Conservation (phyloP, 352 stramenopile species). For the Thalassiosira hispida region DNA sequence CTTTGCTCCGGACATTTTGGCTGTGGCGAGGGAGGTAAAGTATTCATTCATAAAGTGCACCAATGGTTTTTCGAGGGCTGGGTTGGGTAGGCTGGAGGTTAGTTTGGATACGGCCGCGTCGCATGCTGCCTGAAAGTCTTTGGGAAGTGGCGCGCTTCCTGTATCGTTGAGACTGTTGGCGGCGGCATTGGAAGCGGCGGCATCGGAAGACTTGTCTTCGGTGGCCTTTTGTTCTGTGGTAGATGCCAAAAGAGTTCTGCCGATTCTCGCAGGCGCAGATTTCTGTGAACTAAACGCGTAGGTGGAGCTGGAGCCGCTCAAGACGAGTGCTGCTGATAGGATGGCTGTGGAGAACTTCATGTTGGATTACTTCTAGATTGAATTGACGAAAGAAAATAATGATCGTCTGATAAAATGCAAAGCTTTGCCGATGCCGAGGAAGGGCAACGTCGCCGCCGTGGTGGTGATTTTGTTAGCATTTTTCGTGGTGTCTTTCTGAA, state of each 20-base stretch:
- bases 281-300: conserved; percentile 1
- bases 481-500: too few relatives aligned
- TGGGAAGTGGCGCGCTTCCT: background rate
- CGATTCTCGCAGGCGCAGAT: too few relatives aligned
- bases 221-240: conserved; percentile 22
- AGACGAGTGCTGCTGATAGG: conserved; percentile 20
- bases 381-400: too few relatives aligned
- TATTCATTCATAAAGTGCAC: conserved; percentile 81
- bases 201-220: background rate
- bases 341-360: conserved; percentile 39
- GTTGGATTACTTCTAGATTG: background rate
- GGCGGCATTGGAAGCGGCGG: background rate
- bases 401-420: too few relatives aligned
- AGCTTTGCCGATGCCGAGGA: too few relatives aligned
- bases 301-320: conserved; percentile 11
- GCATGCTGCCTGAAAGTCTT: conserved; percentile 23
- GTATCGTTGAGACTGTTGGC: background rate
- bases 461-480: too few relatives aligned
- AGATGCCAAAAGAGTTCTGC: conserved; percentile 28
- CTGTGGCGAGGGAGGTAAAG: conserved; percentile 44
- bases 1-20: conserved; percentile 4
- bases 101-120: conserved; percentile 14
- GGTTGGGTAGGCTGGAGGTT: conserved; percentile 2
- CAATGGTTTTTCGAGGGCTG: conserved; percentile 37
- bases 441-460: too few relatives aligned